Percentiles rank a stretch among this genome's conserved stretches.
These are phyloP conservation scores for Eremomyces bilateralis DNA, from an alignment of 495 filamentous ascomycete genomes.

Conservation along the genomic window DNA sequence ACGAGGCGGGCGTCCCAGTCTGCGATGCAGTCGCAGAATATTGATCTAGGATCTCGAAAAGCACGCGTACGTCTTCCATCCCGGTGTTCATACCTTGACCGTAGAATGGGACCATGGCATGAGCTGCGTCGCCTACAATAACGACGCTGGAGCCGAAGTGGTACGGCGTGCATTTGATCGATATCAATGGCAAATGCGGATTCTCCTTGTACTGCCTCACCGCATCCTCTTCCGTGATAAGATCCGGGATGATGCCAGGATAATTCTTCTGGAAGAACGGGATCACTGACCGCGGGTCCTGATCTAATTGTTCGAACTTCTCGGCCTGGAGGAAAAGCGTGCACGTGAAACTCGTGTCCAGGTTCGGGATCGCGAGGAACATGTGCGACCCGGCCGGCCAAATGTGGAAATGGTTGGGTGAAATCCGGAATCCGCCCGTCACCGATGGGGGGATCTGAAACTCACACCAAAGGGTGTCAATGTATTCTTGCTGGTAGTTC, in stretches of 20 bases:
- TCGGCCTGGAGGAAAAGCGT: slow-evolving; percentile 66
- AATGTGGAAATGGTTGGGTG: slow-evolving; percentile 86
- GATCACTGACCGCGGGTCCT: slow-evolving; percentile 30
- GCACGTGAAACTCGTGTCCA: slow-evolving; percentile 83
- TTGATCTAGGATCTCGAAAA: slow-evolving; percentile 44
- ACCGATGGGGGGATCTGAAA: slow-evolving; percentile 51
- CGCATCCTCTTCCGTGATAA: slow-evolving; percentile 50
- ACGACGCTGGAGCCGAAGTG: slow-evolving; percentile 59
- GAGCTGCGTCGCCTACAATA: slow-evolving; percentile 82
- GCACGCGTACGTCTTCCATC: slow-evolving; percentile 20
- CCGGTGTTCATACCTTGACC: slow-evolving; percentile 25
- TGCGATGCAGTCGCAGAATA: slow-evolving; percentile 20
- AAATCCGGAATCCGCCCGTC: slow-evolving; percentile 47
- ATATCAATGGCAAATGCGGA: slow-evolving; percentile 79
- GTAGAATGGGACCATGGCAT: slow-evolving; percentile 74
- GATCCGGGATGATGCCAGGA: slow-evolving; percentile 61
- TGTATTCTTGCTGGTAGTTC: slow-evolving; percentile 85
- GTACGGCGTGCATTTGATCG: slow-evolving; percentile 75
- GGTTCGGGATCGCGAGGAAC: slow-evolving; percentile 91
- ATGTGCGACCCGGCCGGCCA: slow-evolving; percentile 86
- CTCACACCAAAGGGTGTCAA: slow-evolving; percentile 95
- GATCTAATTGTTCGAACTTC: slow-evolving; percentile 35
- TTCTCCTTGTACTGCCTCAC: slow-evolving; percentile 49
- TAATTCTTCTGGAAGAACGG: slow-evolving; percentile 61
- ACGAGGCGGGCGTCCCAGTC: slow-evolving; percentile 15